These are phyloP conservation scores for Pseudoneurospora amorphoporcata DNA, from an alignment of 495 filamentous ascomycete species.

Conservation along the genomic window DNA sequence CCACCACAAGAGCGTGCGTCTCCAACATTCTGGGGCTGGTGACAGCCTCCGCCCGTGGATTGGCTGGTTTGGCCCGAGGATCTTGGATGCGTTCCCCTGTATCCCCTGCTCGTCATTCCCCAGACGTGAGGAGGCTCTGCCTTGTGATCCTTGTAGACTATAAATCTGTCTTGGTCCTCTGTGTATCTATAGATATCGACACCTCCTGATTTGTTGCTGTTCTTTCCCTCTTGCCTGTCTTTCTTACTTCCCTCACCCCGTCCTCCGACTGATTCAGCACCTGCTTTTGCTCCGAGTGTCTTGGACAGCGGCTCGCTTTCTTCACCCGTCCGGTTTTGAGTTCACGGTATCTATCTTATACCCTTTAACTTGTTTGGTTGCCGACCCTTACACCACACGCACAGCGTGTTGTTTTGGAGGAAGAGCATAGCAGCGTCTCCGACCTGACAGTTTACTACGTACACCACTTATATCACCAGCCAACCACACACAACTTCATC, in stretches of 20 bases:
- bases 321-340: background rate
- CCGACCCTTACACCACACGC: background rate
- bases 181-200: background rate
- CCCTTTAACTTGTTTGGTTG: background rate
- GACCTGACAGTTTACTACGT: background rate
- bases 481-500: background rate
- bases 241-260: background rate
- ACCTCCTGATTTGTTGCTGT: background rate
- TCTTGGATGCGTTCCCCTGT: background rate
- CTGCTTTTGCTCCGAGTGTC: background rate
- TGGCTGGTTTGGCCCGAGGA: slow-evolving; percentile 5
- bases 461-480: background rate
- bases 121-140: background rate
- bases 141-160: background rate
- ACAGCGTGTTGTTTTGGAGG: background rate
- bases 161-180: background rate
- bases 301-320: background rate
- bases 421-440: background rate
- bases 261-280: background rate
- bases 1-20: background rate
- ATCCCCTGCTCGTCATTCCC: background rate
- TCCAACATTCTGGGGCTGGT: background rate
- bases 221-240: background rate
- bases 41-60: background rate
- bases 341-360: background rate